These are phyloP conservation scores for Candida cerambycidarum DNA, from an alignment of 805 yeast species.

Conservation along the genomic window DNA sequence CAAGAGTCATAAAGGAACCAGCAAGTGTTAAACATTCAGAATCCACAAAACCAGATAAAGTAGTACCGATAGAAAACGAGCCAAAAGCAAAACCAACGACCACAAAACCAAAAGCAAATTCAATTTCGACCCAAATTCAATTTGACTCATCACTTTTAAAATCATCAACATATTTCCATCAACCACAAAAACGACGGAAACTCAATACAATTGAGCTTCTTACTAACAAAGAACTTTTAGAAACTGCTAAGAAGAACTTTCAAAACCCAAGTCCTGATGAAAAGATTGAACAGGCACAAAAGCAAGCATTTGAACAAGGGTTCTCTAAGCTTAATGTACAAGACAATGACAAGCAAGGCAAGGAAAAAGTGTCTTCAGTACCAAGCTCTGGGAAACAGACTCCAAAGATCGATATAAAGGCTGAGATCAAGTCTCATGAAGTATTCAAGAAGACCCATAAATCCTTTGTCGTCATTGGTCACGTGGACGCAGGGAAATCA, in stretches of 20 bases:
- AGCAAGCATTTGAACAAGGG: constrained; percentile 36
- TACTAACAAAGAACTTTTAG: constrained; percentile 42
- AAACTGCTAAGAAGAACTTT: constrained; percentile 54
- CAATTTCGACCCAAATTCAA: not conserved
- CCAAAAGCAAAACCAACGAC: no score
- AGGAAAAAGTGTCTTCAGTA: constrained; percentile 8
- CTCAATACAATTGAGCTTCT: constrained; percentile 28
- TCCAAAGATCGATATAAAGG: constrained; percentile 34
- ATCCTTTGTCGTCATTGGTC: constrained; percentile 81
- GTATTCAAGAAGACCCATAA: constrained; percentile 50
- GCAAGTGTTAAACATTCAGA: no score
- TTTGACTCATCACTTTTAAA: constrained; percentile 10
- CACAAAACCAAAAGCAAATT: no score
- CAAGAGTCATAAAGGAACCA: no score
- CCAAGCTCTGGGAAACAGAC: constrained; percentile 34
- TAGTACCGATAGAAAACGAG: no score
- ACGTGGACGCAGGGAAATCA: constrained; percentile 84
- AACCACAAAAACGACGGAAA: constrained; percentile 21
- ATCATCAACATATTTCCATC: not conserved
- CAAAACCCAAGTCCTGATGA: constrained; percentile 84
- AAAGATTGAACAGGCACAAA: constrained; percentile 58
- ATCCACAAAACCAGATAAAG: not conserved
- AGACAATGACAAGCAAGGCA: constrained; percentile 11
- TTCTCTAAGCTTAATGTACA: constrained; percentile 27
- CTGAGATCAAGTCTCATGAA: constrained; percentile 33